Percentiles rank a stretch among this genome's conserved stretches.
These are phyloP conservation scores for Neurospora tetrasperma DNA, from an alignment of 495 filamentous ascomycete genomes.

Conservation along the genomic window DNA sequence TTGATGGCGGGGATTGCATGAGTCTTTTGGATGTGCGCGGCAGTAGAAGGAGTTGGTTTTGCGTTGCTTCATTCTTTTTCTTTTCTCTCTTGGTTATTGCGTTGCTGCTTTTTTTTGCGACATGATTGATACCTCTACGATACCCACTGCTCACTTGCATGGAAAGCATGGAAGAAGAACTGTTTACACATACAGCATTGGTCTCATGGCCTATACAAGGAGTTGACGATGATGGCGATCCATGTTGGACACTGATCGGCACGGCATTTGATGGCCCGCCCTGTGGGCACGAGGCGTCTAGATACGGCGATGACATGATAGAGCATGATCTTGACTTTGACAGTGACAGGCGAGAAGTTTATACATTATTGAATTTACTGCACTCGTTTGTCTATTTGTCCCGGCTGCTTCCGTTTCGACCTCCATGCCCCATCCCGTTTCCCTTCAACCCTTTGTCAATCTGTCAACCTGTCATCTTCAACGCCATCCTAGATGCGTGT, in stretches of 20 bases:
- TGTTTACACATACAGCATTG: not conserved
- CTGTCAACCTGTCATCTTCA: not conserved
- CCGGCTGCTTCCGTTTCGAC: not conserved
- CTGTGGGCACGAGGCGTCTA: not conserved
- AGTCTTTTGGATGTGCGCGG: not conserved
- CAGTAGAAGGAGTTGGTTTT: not conserved
- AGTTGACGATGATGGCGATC: not conserved
- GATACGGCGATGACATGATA: not conserved
- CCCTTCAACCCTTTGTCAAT: not conserved
- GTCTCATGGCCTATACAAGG: not conserved
- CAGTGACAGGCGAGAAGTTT: not conserved
- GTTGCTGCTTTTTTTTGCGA: not conserved
- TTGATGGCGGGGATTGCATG: conserved; percentile 1
- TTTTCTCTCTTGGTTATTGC: not conserved
- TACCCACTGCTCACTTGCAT: not conserved
- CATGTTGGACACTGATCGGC: not conserved
- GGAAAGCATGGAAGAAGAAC: not conserved
- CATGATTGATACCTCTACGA: not conserved
- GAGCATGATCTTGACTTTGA: not conserved
- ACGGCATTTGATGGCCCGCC: not conserved
- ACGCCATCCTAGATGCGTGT: not conserved
- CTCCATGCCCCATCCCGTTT: not conserved
- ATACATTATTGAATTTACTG: not conserved
- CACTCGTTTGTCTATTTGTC: not conserved
- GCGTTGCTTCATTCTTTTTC: not conserved